These are phyloP conservation scores for Pseudopyrenochaeta lycopersici DNA, from an alignment of 2,329 filamentous ascomycete species.

Conservation along the genomic window DNA sequence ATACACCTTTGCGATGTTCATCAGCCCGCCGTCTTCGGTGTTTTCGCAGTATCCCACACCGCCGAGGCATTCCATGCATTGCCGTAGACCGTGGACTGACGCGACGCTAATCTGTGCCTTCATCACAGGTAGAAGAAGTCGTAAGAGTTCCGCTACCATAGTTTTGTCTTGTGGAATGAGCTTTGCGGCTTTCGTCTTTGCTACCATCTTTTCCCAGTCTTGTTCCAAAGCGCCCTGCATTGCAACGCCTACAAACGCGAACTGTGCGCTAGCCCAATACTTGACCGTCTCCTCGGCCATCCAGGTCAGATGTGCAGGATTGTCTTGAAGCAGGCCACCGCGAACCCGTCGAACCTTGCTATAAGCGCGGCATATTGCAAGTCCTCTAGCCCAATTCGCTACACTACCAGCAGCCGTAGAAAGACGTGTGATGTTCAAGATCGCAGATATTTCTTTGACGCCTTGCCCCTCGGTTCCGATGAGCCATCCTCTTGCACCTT, in stretches of 20 bases:
- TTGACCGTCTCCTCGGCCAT: slow-evolving; percentile 65
- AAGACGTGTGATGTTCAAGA: slow-evolving; percentile 73
- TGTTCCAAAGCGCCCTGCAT: slow-evolving; percentile 66
- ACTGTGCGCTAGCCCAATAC: slow-evolving; percentile 66
- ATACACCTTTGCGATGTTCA: slow-evolving; percentile 73
- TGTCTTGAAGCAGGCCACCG: slow-evolving; percentile 59
- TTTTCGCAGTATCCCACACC: slow-evolving; percentile 73
- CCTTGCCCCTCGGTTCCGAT: slow-evolving; percentile 73
- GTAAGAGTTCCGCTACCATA: slow-evolving; percentile 19
- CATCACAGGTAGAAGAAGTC: slow-evolving; percentile 37
- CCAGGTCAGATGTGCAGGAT: slow-evolving; percentile 66
- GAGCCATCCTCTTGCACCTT: slow-evolving; percentile 57
- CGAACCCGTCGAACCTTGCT: slow-evolving; percentile 64
- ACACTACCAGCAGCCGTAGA: slow-evolving; percentile 65
- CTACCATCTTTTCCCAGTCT: slow-evolving; percentile 33
- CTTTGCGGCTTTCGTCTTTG: slow-evolving; percentile 24
- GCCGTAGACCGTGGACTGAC: slow-evolving; percentile 57
- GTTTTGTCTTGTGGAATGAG: slow-evolving; percentile 33
- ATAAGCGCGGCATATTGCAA: slow-evolving; percentile 67
- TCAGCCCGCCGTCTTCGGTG: slow-evolving; percentile 62
- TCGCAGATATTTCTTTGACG: slow-evolving; percentile 71
- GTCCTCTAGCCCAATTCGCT: slow-evolving; percentile 63
- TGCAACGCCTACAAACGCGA: slow-evolving; percentile 63
- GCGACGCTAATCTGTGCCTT: slow-evolving; percentile 37
- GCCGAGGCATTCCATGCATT: slow-evolving; percentile 71